Evolutionary conservation across 768 basidiomycete species (phyloP).

Genomic region (Boletus subparvulus): DNA sequence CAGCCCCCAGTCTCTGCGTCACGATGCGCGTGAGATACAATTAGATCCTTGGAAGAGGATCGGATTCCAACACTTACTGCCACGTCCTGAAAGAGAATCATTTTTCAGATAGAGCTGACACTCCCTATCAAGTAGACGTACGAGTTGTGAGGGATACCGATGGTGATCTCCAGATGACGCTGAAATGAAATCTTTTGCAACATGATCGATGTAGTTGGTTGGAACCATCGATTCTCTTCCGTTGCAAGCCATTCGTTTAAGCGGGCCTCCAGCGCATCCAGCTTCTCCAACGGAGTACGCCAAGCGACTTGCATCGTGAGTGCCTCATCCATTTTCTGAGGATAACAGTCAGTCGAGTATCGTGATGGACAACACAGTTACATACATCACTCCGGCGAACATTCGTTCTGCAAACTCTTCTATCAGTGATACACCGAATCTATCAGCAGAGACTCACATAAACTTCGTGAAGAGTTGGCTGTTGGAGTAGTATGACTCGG

Average conservation of each 20-base stretch:
- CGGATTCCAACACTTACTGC: constrained; percentile 29
- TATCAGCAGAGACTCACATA: constrained; percentile 46
- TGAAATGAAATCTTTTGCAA: constrained; percentile 67
- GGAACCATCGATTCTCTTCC: constrained; percentile 79
- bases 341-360: constrained; percentile 10
- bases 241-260: constrained; percentile 76
- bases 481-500: constrained; percentile 81
- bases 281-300: constrained; percentile 68
- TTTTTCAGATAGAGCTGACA: constrained; percentile 2
- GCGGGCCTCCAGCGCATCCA: constrained; percentile 65
- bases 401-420: constrained; percentile 49
- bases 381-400: constrained; percentile 68
- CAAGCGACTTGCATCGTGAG: constrained; percentile 72
- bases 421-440: background rate
- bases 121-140: constrained; percentile 24
- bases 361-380: background rate
- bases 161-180: constrained; percentile 64
- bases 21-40: constrained; percentile 4
- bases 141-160: constrained; percentile 58
- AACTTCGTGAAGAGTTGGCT: constrained; percentile 73
- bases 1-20: constrained; percentile 56
- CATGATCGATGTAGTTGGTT: constrained; percentile 61
- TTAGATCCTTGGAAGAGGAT: background rate
- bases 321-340: constrained; percentile 65
- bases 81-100: constrained; percentile 28